A percentile compares a stretch with the other conserved stretches of the same genome.
phyloP scores from a whole-genome alignment of 1,284 basidiomycete genomes.

The Moesziomyces aphidis region DNA sequence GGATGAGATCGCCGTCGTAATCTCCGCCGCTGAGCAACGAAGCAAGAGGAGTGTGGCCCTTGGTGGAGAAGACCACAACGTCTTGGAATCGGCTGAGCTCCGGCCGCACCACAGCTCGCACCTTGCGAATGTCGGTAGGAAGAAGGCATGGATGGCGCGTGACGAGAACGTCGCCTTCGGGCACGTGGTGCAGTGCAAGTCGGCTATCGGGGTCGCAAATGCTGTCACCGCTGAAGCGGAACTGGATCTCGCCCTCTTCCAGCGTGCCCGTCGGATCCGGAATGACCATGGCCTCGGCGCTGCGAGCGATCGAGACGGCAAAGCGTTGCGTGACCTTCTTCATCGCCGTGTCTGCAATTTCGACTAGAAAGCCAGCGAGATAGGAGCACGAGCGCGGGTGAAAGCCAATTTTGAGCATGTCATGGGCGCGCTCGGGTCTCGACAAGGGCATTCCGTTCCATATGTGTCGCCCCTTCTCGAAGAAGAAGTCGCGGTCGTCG shows the following conservation, averaged over 20 bases:
- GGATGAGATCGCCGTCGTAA: conserved; percentile 61
- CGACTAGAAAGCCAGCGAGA: conserved; percentile 32
- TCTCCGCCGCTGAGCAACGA: conserved; percentile 61
- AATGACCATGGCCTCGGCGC: conserved; percentile 38
- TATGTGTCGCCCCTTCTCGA: conserved; percentile 35
- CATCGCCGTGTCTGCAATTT: conserved; percentile 29
- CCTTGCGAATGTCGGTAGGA: conserved; percentile 61
- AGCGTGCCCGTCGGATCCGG: conserved; percentile 48
- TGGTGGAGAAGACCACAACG: conserved; percentile 59
- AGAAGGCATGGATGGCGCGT: conserved; percentile 59
- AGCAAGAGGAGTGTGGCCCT: conserved; percentile 49
- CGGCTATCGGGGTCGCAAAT: conserved; percentile 42
- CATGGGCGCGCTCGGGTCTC: conserved; percentile 53
- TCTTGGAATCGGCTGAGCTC: conserved; percentile 49
- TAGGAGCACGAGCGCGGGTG: conserved; percentile 33
- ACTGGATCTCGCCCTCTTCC: conserved; percentile 57
- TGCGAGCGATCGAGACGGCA: conserved; percentile 31
- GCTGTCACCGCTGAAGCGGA: conserved; percentile 43
- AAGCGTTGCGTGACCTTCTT: conserved; percentile 26
- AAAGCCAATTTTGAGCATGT: conserved; percentile 60
- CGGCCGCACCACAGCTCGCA: conserved; percentile 46
- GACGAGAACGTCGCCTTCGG: conserved; percentile 55
- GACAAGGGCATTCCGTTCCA: conserved; percentile 47
- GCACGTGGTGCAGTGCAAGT: conserved; percentile 16
- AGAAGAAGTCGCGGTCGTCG: conserved; percentile 32